Percentiles rank a stretch among this genome's conserved stretches.
phyloP scores from a whole-genome alignment of 257 asterid genomes.

The Penstemon eatonii region DNA sequence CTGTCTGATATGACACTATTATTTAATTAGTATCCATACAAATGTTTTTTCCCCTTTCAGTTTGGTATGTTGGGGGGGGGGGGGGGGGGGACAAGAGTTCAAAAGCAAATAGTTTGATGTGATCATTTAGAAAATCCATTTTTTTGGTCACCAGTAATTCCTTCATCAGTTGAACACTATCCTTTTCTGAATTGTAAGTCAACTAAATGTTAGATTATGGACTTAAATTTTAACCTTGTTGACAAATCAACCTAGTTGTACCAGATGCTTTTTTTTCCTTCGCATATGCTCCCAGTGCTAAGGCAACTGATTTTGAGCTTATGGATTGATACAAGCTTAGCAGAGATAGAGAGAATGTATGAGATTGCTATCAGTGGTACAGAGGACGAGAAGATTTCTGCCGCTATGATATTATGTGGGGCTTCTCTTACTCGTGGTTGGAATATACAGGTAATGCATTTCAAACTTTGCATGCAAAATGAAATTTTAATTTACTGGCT shows the following conservation, averaged over 20 bases:
- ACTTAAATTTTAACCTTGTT: conserved; percentile 11
- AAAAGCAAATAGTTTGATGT: conserved; percentile 8
- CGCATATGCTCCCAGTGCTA: conserved; percentile 25
- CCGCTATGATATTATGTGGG: conserved; percentile 89
- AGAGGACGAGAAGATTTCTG: conserved; percentile 91
- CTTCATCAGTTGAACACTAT: conserved; percentile 25
- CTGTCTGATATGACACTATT: no score
- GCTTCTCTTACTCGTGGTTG: conserved; percentile 96
- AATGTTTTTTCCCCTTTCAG: background rate
- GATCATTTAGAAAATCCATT: conserved; percentile 4
- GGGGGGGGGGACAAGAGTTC: conserved; percentile 12
- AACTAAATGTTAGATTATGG: conserved; percentile 7
- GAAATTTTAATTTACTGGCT: conserved; percentile 10
- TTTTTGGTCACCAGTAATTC: conserved; percentile 16
- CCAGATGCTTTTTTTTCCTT: conserved; percentile 18
- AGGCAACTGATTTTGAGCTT: conserved; percentile 65
- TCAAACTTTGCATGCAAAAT: conserved; percentile 15
- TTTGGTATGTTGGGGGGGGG: background rate
- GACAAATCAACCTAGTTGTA: conserved; percentile 18
- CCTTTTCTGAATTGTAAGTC: conserved; percentile 15
- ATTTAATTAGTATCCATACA: background rate
- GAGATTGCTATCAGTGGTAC: conserved; percentile 87
- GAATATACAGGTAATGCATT: conserved; percentile 82
- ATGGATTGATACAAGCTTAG: conserved; percentile 84
- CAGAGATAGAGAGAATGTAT: conserved; percentile 91